Evolutionary conservation across 2,329 filamentous ascomycete species (phyloP).

Genomic region (Monosporascus ibericus): DNA sequence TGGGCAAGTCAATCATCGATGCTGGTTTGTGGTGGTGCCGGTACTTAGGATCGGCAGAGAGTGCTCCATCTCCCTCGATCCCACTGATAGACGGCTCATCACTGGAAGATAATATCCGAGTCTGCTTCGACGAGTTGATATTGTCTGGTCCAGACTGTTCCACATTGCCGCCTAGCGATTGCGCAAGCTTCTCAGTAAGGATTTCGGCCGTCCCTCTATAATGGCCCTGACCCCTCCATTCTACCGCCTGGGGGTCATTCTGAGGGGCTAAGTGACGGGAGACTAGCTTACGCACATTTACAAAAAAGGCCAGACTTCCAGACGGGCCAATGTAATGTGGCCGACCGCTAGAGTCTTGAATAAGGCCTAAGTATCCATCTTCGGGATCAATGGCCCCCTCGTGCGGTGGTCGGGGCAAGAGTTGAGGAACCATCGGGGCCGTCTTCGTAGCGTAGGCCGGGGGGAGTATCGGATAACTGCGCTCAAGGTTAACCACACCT

Average conservation of each 20-base stretch:
- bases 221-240: neutral
- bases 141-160: slow-evolving; percentile 3
- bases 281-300: slow-evolving; percentile 14
- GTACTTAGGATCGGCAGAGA: slow-evolving; percentile 11
- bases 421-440: neutral
- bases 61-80: neutral
- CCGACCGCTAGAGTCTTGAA: slow-evolving; percentile 14
- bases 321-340: slow-evolving; percentile 19
- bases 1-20: slow-evolving; percentile 22
- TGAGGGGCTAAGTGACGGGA: slow-evolving; percentile 1
- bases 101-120: neutral
- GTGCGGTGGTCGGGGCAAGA: slow-evolving; percentile 1
- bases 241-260: neutral
- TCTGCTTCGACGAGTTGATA: neutral
- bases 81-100: slow-evolving; percentile 1
- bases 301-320: slow-evolving; percentile 15
- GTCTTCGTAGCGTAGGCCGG: slow-evolving; percentile 9
- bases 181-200: slow-evolving; percentile 7
- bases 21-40: slow-evolving; percentile 13
- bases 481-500: slow-evolving; percentile 3
- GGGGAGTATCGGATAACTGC: slow-evolving; percentile 9
- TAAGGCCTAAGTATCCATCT: slow-evolving; percentile 8
- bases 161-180: slow-evolving; percentile 10
- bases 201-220: neutral
- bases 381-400: neutral